phyloP scores from a whole-genome alignment of 805 yeast species.

The Torulaspora franciscae region DNA sequence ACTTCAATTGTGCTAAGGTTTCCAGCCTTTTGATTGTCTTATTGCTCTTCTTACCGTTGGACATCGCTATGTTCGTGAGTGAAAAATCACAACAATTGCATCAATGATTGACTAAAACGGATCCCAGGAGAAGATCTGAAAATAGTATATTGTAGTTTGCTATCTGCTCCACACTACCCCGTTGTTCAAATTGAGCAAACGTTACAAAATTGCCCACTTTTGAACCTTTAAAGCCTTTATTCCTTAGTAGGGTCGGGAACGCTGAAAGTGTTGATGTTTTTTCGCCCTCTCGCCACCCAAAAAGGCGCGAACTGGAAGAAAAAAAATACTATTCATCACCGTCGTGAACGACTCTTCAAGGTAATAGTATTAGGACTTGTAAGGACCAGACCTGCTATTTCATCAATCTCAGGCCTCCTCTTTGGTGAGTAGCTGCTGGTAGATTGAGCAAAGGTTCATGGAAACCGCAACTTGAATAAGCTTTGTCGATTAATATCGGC shows the following conservation, averaged over 20 bases:
- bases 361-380: neutral
- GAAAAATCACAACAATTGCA: conserved; percentile 12
- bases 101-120: conserved; percentile 9
- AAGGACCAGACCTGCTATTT: neutral
- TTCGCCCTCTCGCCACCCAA: conserved; percentile 15
- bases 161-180: conserved; percentile 9
- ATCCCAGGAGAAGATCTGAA: neutral
- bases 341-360: neutral
- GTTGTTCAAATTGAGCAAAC: conserved; percentile 9
- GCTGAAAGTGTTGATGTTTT: conserved; percentile 7
- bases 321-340: neutral
- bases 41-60: conserved; percentile 11
- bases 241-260: conserved; percentile 5
- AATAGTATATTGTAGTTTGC: conserved; percentile 8
- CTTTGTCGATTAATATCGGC: neutral
- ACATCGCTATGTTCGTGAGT: conserved; percentile 10
- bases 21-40: conserved; percentile 7
- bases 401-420: neutral
- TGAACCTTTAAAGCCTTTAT: conserved; percentile 6
- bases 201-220: conserved; percentile 11
- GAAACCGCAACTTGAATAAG: neutral
- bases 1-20: conserved; percentile 40
- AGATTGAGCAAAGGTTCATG: neutral
- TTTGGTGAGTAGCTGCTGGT: neutral
- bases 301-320: conserved; percentile 1